Percentiles rank a stretch among this genome's conserved stretches.
phyloP scores from a whole-genome alignment of 768 basidiomycete genomes.

The Leccinum incarnatum region DNA sequence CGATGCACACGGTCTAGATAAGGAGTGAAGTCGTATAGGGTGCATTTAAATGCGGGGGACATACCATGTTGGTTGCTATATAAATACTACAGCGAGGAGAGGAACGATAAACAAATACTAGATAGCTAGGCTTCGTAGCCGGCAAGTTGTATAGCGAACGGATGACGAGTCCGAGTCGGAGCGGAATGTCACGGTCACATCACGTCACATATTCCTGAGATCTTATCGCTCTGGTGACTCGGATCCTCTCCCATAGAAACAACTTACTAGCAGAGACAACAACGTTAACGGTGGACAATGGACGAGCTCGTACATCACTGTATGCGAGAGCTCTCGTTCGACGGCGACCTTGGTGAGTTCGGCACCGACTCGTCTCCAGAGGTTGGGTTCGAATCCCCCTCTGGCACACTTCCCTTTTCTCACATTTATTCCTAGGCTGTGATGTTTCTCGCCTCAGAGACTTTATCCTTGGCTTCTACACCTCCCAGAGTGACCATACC shows the following conservation, averaged over 20 bases:
- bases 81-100: not conserved
- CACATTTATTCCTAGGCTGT: constrained; percentile 52
- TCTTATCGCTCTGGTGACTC: constrained; percentile 5
- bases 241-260: not conserved
- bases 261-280: not conserved
- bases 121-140: not conserved
- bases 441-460: constrained; percentile 67
- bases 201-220: constrained; percentile 11
- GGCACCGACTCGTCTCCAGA: not conserved
- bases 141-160: not conserved
- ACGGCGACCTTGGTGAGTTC: constrained; percentile 82
- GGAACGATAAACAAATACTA: not conserved
- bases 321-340: constrained; percentile 83
- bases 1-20: constrained; percentile 59
- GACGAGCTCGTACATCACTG: constrained; percentile 85
- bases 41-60: not conserved
- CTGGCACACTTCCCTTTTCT: constrained; percentile 27
- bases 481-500: constrained; percentile 31
- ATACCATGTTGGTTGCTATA: constrained; percentile 14
- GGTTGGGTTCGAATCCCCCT: constrained; percentile 46
- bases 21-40: not conserved
- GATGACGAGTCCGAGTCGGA: not conserved
- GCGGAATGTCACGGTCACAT: constrained; percentile 5
- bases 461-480: constrained; percentile 68
- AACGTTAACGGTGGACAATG: constrained; percentile 41